Evolutionary conservation across 2,329 filamentous ascomycete genomes (phyloP).

Genomic region (Xylariaceae sp.): DNA sequence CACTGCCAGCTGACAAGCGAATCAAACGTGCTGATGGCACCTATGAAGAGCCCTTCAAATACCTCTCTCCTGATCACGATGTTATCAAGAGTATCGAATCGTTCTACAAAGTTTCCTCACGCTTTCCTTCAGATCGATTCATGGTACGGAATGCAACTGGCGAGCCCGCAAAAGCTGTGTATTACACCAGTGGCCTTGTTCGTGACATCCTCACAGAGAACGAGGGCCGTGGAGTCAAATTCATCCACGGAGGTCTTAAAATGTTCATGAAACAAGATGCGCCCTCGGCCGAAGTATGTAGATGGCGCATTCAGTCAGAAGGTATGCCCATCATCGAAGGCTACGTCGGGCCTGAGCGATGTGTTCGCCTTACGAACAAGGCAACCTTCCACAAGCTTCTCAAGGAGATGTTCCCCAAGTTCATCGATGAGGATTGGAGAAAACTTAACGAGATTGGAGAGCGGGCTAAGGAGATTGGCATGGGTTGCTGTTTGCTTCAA

Average conservation of each 20-base stretch:
- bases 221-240: conserved; percentile 86
- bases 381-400: conserved; percentile 78
- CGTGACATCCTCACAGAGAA: conserved; percentile 83
- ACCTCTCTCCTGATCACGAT: conserved; percentile 67
- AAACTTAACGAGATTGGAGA: conserved; percentile 84
- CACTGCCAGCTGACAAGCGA: conserved; percentile 34
- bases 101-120: conserved; percentile 80
- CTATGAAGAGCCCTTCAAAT: conserved; percentile 93
- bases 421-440: conserved; percentile 69
- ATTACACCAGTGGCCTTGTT: conserved; percentile 84
- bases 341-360: conserved; percentile 76
- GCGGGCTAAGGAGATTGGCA: conserved; percentile 70
- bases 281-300: conserved; percentile 78
- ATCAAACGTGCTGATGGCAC: conserved; percentile 43
- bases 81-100: conserved; percentile 73
- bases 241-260: conserved; percentile 94
- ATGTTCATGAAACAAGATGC: conserved; percentile 99
- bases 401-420: conserved; percentile 94
- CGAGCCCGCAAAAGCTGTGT: conserved; percentile 87
- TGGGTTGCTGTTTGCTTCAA: conserved; percentile 89
- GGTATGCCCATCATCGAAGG: conserved; percentile 87
- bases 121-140: conserved; percentile 87
- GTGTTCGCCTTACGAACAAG: conserved; percentile 71
- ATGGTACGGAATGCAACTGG: conserved; percentile 93
- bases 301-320: conserved; percentile 94